Evolutionary conservation across 768 basidiomycete genomes (phyloP).

Genomic region (Naganishia friedmannii): DNA sequence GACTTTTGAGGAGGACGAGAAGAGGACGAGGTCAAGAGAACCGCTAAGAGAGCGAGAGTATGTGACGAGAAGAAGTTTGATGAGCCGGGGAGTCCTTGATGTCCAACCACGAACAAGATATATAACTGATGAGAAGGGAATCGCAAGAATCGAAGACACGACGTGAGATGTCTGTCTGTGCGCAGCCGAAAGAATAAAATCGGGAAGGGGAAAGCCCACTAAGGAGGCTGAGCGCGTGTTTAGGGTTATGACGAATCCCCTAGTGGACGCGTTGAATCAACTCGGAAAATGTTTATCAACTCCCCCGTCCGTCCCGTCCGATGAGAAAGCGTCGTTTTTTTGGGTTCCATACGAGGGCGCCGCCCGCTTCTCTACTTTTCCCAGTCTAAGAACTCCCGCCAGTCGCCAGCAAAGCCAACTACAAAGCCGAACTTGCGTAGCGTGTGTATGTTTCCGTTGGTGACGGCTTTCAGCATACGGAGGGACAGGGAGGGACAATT

Average conservation of each 20-base stretch:
- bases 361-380: background rate
- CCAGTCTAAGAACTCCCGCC: no score
- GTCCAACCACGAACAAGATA: conserved; percentile 5
- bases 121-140: background rate
- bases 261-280: background rate
- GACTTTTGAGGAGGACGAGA: background rate
- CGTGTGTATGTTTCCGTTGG: no score
- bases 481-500: background rate
- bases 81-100: background rate
- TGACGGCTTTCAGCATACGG: no score
- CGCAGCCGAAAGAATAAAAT: background rate
- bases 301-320: background rate
- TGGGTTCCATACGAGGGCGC: background rate
- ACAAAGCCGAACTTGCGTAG: no score
- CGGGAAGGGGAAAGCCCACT: background rate
- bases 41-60: background rate
- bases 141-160: background rate
- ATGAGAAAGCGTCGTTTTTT: background rate
- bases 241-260: conserved; percentile 4
- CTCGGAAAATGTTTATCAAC: background rate
- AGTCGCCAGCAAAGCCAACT: no score
- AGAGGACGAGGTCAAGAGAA: background rate
- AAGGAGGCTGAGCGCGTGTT: background rate
- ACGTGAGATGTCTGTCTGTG: background rate
- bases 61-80: background rate